Evolutionary conservation across 2,329 filamentous ascomycete genomes (phyloP), one percentile per base, ranked within the genome.

Genomic region (Orbilia blumenaviensis): DNA sequence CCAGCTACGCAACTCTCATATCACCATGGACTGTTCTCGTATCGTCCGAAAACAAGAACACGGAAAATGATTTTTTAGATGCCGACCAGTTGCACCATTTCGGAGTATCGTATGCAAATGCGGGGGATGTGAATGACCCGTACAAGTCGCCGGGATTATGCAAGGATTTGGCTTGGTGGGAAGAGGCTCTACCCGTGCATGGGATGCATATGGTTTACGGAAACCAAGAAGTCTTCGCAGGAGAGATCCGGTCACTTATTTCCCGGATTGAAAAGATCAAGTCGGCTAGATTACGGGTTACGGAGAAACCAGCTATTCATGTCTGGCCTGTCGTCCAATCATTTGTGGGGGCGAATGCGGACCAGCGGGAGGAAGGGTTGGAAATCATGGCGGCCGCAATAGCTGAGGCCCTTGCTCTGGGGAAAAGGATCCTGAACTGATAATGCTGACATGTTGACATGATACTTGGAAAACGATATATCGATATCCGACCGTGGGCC

Each of bases 1-100:
- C 89, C 0, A 87, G 85, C 1, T 84, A 93, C 80, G 91, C 90
- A 1, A 85, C 90, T 21, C 85, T 95, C 75, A 92, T 96, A 74
- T 94, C 91, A 8, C 92, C 92, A 0, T 96, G 93, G 93, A 86
- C 90, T 10, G 91, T 89, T 0, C 87, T 96, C 42, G 85, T 92
- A 41, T 92, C 91, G 0, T 83, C 85, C 5, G 86, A 88, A 62
- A 90, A 94, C 80, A 85, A 85, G 63, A 89, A 91, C 78, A 94
- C 91, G 0, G 81, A 84, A 2, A 92, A 90, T 78, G 93, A 96
- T 82, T 96, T 91, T 80, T 86, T 96, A 36, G 88, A 93, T 79
- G 85, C 86, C 16, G 83, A 86, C 14, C 89, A 86, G 62, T 84
- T 96, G 27, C 88, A 90, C 81, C 84, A 85, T 7, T 95, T 94